These are phyloP conservation scores for Solanum sitiens DNA, from an alignment of 257 asterid species.

Conservation along the genomic window DNA sequence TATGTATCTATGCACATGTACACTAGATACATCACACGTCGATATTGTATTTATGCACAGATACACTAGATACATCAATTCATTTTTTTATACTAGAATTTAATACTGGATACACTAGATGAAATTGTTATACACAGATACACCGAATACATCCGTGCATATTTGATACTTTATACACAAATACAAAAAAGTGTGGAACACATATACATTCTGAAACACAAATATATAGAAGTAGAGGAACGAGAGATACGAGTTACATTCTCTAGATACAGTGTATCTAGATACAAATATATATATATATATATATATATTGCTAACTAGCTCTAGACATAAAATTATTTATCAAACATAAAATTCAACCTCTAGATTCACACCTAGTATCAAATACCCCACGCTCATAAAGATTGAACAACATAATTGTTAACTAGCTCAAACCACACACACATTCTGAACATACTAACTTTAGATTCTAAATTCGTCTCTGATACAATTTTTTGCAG, in stretches of 20 bases:
- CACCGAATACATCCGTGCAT: not conserved
- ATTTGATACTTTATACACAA: not conserved
- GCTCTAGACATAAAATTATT: too few relatives aligned
- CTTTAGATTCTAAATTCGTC: not conserved
- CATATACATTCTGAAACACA: not conserved
- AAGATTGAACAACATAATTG: not conserved
- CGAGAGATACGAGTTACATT: not conserved
- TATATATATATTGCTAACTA: too few relatives aligned
- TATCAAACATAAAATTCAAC: too few relatives aligned
- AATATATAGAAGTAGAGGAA: not conserved
- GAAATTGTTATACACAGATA: not conserved
- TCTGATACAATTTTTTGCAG: conserved; percentile 13
- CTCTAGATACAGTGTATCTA: not conserved
- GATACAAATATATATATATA: too few relatives aligned
- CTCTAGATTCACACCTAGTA: not conserved
- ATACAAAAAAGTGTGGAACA: not conserved
- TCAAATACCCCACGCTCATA: not conserved
- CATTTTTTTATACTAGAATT: too few relatives aligned
- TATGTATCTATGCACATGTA: too few relatives aligned
- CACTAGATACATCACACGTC: too few relatives aligned
- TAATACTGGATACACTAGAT: too few relatives aligned
- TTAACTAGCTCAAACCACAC: not conserved
- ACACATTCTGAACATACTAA: not conserved
- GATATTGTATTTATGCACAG: too few relatives aligned
- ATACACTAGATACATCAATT: too few relatives aligned